Evolutionary conservation across 306 rosid species (phyloP), one percentile per base, ranked within the genome.

Genomic region (Gastrolobium bilobum): DNA sequence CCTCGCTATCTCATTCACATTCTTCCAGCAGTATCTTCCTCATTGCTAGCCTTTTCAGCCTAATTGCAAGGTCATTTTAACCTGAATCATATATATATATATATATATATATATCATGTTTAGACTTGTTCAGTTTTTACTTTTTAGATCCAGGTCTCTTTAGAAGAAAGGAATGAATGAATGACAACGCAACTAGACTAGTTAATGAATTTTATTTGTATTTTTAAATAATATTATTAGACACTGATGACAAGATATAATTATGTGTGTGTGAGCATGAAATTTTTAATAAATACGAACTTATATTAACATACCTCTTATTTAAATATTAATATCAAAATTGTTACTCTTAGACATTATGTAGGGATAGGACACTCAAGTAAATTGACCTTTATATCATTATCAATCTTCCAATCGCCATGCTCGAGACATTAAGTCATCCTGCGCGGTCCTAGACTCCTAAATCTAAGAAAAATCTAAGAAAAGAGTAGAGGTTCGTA

Each of bases 341-440:
- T 37, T 15, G 39, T 26, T 31, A 29, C 29, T 29, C 47, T 7
- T 20, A 15, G 29, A 42, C 29, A 76, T 33, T 15, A 76, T 61
- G 52, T 14, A 37, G 75, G 46, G 15, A 26, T 44, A 70, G 71
- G 91, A 85, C 31, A 71, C 9, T 68, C 7, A 46, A 50, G 91
- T 83, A 84, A 78, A 44, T 79, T 51, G 11, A 65, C 38, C 53
- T 39, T 30, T 50, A 51, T 34, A 15, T 29, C 78, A 42, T 76
- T 43, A 56, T 54, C 39, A 76, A 62, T 9, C 54, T 33, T 62
- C 48, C 64, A 71, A 3, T 82, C 1, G 10, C 39, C 26, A 54
- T 31, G 44, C 9, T 54, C 4, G 13, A 69, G 59, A 73, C 81
- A 72, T 29, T 64, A 82, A 42, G 70, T 77, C 57, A 61, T 26